phyloP scores from a whole-genome alignment of 768 basidiomycete genomes.

The Boletellus emodensis region DNA sequence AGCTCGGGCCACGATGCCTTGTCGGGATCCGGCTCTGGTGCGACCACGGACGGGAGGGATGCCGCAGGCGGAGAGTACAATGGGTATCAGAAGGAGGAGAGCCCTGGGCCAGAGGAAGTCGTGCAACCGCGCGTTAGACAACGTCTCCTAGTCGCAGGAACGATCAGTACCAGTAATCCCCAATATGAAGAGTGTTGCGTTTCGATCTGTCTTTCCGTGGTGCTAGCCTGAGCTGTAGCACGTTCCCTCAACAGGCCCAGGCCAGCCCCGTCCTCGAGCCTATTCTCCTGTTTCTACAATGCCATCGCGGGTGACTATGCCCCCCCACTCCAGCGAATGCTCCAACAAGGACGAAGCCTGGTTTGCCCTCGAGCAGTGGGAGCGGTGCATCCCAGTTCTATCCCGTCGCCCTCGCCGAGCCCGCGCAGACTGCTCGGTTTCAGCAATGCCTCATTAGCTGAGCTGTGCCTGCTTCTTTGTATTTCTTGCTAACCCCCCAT shows the following conservation, averaged over 20 bases:
- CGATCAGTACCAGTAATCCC: no score
- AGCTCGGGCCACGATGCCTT: no score
- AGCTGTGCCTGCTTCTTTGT: slow-evolving; percentile 93
- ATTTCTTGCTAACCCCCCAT: slow-evolving; percentile 73
- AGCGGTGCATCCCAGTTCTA: slow-evolving; percentile 50
- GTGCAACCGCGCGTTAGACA: no score
- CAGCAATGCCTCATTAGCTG: slow-evolving; percentile 73
- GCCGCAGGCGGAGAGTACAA: no score
- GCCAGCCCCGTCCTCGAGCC: slow-evolving; percentile 43
- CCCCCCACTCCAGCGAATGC: slow-evolving; percentile 78
- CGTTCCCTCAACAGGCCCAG: slow-evolving; percentile 34
- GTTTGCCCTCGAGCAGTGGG: slow-evolving; percentile 91
- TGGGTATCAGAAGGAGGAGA: no score
- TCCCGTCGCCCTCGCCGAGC: background rate
- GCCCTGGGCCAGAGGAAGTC: no score
- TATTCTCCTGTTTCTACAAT: slow-evolving; percentile 85
- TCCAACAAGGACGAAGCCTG: slow-evolving; percentile 96
- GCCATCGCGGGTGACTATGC: slow-evolving; percentile 84
- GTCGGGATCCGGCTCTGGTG: no score
- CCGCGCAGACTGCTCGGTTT: slow-evolving; percentile 77
- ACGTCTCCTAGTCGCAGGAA: no score
- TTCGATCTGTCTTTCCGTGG: no score
- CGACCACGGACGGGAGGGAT: no score
- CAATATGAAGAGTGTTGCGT: no score
- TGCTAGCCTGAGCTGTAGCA: no score